Base-by-base conservation (phyloP, 441 rosid genomes). In the Populus tomentosa region DNA sequence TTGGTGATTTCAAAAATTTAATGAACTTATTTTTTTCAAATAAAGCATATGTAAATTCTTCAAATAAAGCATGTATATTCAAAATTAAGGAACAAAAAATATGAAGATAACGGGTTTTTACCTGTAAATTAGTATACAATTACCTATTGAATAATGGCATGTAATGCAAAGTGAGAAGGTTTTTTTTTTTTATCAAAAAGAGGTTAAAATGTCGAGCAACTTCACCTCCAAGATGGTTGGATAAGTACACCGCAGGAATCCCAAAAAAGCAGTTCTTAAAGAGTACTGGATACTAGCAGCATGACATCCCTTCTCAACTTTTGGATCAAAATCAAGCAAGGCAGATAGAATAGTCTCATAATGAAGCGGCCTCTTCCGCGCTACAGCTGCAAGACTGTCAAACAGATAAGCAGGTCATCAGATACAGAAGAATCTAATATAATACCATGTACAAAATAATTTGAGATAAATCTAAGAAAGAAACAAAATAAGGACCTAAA, bases 341-440 rank as follows among this genome's bases (percentile, higher is more conserved):
- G 88, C 93, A 75, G 97, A 90, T 67, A 93, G 88, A 85, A 95
- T 80, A 68, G 86, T 80, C 75, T 80, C 88, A 85, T 90, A 93
- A 85, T 87, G 92, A 73, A 87, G 84, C 8, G 91, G 93, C 86
- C 99, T 93, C 91, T 88, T 95, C 88, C 92, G 91, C 71, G 92
- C 99, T 78, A 95, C 87, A 76, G 94, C 90, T 68, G 98, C 97
- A 82, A 97, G 97, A 91, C 99, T 95, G 92, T 40, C 84, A 87
- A 82, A 80, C 79, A 87, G 72, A 80, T 65, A 80, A 78, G 73
- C 61, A 71, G 33, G 23, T 69, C 35, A 70, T 71, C 62, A 80
- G 72, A 69, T 23, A 74, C 23, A 53, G 14, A 28, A 79, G 21
- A 72, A 21, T 23, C 10, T 32, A 67, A 56, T 36, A 28, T 71